Evolutionary conservation across 371 early-diverging fungal species (phyloP).

Genomic region (Dichotomocladium elegans): DNA sequence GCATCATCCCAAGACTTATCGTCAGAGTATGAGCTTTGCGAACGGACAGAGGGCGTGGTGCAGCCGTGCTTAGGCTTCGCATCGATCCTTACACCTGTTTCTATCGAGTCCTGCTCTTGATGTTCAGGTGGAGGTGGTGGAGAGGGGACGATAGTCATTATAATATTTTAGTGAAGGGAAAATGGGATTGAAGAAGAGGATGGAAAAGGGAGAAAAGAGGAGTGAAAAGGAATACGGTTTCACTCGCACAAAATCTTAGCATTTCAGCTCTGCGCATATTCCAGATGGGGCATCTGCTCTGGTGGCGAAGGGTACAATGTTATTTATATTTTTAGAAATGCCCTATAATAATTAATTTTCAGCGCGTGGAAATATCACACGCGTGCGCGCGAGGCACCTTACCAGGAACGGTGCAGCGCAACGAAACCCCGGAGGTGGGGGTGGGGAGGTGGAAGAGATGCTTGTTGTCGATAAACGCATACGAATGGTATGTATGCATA

Average conservation of each 20-base stretch:
- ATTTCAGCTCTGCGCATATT: neutral
- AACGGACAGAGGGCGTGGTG: neutral
- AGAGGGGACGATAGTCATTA: too few relatives aligned
- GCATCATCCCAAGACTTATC: conserved; percentile 3
- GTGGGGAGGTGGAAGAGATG: too few relatives aligned
- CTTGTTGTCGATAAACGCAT: too few relatives aligned
- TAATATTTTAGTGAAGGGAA: neutral
- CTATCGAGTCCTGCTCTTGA: too few relatives aligned
- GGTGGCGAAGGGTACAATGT: too few relatives aligned
- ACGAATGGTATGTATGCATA: too few relatives aligned
- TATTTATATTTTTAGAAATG: neutral
- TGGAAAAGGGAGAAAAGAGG: neutral
- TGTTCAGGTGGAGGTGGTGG: too few relatives aligned
- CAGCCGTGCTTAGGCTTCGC: neutral
- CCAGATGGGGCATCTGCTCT: conserved; percentile 1
- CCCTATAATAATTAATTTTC: neutral
- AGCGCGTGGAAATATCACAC: too few relatives aligned
- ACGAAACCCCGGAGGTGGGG: too few relatives aligned
- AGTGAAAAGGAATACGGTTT: neutral
- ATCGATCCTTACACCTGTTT: too few relatives aligned
- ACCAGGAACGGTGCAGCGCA: too few relatives aligned
- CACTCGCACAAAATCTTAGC: neutral
- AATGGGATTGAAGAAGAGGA: neutral
- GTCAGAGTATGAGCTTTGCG: conserved; percentile 7
- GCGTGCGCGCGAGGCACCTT: too few relatives aligned